Conservation (phyloP, 2,329 filamentous ascomycete species). For the Pezicula rhizophila region DNA sequence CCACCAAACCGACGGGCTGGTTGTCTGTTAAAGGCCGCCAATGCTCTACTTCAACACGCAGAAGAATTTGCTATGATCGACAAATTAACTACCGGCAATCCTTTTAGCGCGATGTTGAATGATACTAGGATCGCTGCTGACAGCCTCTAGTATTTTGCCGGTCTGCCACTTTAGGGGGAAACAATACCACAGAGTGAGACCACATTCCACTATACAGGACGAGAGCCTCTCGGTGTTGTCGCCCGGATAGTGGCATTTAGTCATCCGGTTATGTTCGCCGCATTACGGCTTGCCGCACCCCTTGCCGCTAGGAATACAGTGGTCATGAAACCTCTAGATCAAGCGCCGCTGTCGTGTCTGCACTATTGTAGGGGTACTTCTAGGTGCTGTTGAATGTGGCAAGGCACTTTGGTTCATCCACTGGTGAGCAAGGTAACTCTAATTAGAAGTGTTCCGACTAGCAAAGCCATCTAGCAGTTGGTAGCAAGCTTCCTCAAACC, state of each 20-base stretch:
- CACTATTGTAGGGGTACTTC: too few species aligned
- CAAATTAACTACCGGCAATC: constrained; percentile 64
- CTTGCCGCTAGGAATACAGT: constrained; percentile 52
- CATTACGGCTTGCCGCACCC: too few species aligned
- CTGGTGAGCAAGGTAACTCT: too few species aligned
- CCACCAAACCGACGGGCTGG: constrained; percentile 63
- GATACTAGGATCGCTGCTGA: constrained; percentile 53
- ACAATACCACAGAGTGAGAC: constrained; percentile 60
- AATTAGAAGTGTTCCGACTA: too few species aligned
- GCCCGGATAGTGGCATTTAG: constrained; percentile 61
- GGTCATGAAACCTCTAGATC: constrained; percentile 56
- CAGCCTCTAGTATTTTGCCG: constrained; percentile 64
- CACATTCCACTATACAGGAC: constrained; percentile 68
- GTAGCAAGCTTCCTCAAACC: too few species aligned
- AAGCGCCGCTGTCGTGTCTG: constrained; percentile 57
- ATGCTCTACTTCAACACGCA: constrained; percentile 62
- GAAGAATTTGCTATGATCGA: constrained; percentile 60
- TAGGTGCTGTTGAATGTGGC: too few species aligned
- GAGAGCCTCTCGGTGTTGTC: constrained; percentile 69
- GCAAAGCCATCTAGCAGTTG: too few species aligned
- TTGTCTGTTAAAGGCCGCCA: constrained; percentile 66
- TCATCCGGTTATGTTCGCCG: too few species aligned
- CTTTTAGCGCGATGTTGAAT: constrained; percentile 59
- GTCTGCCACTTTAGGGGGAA: constrained; percentile 68
- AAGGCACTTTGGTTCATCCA: too few species aligned